Evolutionary conservation across 2,329 filamentous ascomycete species (phyloP).

Genomic region (Biscogniauxia marginata): DNA sequence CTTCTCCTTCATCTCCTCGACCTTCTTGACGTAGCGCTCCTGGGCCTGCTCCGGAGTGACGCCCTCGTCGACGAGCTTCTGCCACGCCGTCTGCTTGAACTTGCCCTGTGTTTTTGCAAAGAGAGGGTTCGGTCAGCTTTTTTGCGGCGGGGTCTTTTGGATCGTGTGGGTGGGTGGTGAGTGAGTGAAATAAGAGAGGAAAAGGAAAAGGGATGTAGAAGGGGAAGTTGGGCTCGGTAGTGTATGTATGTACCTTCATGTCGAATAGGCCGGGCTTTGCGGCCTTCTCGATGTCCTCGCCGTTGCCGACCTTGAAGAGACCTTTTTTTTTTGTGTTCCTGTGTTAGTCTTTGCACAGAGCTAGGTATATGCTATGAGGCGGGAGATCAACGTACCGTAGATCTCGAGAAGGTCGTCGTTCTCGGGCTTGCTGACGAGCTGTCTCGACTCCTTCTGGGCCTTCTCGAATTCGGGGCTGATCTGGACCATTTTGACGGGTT

Average conservation of each 20-base stretch:
- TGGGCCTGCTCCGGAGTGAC: constrained; percentile 66
- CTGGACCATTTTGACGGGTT: constrained; percentile 24
- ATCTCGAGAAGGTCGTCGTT: constrained; percentile 65
- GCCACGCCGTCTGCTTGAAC: constrained; percentile 77
- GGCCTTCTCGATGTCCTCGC: constrained; percentile 57
- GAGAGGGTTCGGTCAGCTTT: constrained; percentile 1
- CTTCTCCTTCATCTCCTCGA: constrained; percentile 69
- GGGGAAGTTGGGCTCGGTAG: too few relatives aligned
- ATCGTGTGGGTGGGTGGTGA: too few relatives aligned
- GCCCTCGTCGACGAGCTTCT: constrained; percentile 64
- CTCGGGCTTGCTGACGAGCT: constrained; percentile 63
- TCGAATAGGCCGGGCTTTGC: constrained; percentile 67
- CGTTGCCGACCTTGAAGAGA: constrained; percentile 58
- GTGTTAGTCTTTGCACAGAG: not conserved
- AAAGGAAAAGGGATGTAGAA: too few relatives aligned
- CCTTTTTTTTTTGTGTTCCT: constrained; percentile 34
- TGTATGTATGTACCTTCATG: constrained; percentile 52
- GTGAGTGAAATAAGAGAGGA: too few relatives aligned
- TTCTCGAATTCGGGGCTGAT: constrained; percentile 47
- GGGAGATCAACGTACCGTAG: constrained; percentile 49
- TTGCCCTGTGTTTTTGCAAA: constrained; percentile 57
- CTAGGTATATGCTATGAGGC: not conserved
- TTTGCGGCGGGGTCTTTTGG: not conserved
- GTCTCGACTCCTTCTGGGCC: constrained; percentile 63
- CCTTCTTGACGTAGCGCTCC: constrained; percentile 70